Base-by-base conservation (phyloP, 768 basidiomycete genomes). In the Psilocybe azurescens region DNA sequence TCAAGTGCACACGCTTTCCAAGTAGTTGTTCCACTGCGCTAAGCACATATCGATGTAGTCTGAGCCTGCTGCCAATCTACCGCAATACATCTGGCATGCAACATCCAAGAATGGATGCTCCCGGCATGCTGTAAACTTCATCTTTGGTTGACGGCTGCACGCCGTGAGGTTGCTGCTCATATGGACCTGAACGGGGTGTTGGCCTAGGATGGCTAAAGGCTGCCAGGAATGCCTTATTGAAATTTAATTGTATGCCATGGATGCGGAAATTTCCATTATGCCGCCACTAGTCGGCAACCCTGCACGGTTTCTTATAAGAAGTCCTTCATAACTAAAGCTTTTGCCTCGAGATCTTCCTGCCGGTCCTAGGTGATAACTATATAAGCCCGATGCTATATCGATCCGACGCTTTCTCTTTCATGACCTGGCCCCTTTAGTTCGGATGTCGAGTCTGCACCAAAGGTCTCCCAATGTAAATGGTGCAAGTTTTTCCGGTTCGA, bases 201-300 rank as follows among this genome's bases (percentile, higher is more conserved):
- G 11, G 41, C n/a, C 41, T 16, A n/a, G 41, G 41, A 44, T 44
- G n/a, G 41, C n/a, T 44, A 44, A 44, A 44, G 14, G 41, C 11
- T 44, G 41, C 41, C 41, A 44, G 41, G 14, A 13, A 44, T 44
- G n/a, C 41, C 41, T 11, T 13, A 44, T 44, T 13, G 6, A 11
- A 44, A 7, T 36, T 36, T 36, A 7, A 36, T 36, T 44, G 41
- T 9, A 44, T 44, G 33, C 33, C 6, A 7, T 36, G 33, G 33
- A 44, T 44, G 38, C 38, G 38, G 38, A 39, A 39, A 39, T 13
- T 52, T 53, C 52, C 52, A 53, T 56, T 56, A 13, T 36, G 38
- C 49, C 55, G 50, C 56, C 58, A 59, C 59, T 18, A 58, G 58
- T 53, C 56, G 56, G 56, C 61, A 50, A 62, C 61, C 61, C 61